Base-by-base conservation (phyloP, 495 filamentous ascomycete genomes). In the Penicillium verhagenii region DNA sequence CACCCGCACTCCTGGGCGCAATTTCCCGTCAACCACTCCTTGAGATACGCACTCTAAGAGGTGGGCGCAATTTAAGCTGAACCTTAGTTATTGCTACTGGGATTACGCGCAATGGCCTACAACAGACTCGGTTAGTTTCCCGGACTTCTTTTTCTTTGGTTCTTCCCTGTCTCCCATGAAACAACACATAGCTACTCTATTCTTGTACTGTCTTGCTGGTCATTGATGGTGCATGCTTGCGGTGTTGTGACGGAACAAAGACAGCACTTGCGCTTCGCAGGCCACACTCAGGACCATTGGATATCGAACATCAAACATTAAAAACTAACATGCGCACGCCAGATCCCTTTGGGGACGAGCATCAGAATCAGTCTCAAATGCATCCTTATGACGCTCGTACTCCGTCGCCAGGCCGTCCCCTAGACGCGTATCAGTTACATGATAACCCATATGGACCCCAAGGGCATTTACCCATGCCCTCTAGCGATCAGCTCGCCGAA, bases 401-500 rank as follows among this genome's bases (percentile, higher is more conserved):
- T 18, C 76, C 77, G 21, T 82, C 76, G 25, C 80, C 76, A 40
- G 81, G 79, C 31, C 80, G 82, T 54, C 79, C 81, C 24, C 79
- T 86, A 23, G 77, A 83, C 51, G 80, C 82, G 40, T 91, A 91
- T 64, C 86, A 91, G 58, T 73, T 89, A 3, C 80, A 88, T n/a
- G 86, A 90, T 64, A 76, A 80, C 49, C 79, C 84, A 25, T 88
- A 88, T 58, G 71, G 64, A 6, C 66, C 56, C 14, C 61, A 67
- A 47, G 72, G 76, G 39, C 82, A 81, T 51, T 75, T 92, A 43
- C 82, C 88, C 42, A 90, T 93, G 69, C 90, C 84, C 56, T 86
- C 83, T 2, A 82, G 76, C 48, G 88, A 93, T 75, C 69, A 83
- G 29, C 73, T 91, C 47, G 80, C 83, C 29, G 79, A 86, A 46